Conservation (phyloP, 371 early-diverging fungal species). For the Mortierella sp. region DNA sequence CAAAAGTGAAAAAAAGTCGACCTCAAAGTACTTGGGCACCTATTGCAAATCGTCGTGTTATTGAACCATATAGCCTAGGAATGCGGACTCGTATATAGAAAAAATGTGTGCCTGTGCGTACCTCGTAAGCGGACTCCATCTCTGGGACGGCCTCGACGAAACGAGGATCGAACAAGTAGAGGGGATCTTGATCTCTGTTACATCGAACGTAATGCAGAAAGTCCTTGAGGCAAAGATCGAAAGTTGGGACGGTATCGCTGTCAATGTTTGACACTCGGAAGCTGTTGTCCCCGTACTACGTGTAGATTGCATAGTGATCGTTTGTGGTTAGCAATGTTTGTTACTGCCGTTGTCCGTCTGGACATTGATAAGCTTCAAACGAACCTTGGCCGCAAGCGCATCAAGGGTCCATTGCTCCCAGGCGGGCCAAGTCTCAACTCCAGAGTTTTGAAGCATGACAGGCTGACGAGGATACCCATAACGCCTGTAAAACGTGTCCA, state of each 20-base stretch:
- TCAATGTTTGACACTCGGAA: conserved; percentile 52
- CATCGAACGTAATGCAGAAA: conserved; percentile 41
- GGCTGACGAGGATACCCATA: conserved; percentile 48
- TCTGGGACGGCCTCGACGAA: conserved; percentile 46
- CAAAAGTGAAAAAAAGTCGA: conserved; percentile 48
- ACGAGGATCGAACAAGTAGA: conserved; percentile 52
- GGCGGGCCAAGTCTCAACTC: conserved; percentile 53
- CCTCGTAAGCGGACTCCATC: conserved; percentile 44
- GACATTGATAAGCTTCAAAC: too few relatives aligned
- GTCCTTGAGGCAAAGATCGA: conserved; percentile 33
- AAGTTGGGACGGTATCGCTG: conserved; percentile 25
- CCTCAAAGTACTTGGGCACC: conserved; percentile 53
- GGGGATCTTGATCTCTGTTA: conserved; percentile 50
- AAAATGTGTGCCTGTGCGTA: neutral
- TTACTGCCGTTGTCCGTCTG: too few relatives aligned
- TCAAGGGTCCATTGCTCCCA: conserved; percentile 53
- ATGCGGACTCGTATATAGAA: too few relatives aligned
- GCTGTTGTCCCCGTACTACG: conserved; percentile 39
- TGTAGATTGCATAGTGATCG: neutral
- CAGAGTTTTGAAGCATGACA: conserved; percentile 50
- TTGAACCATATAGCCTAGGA: too few relatives aligned
- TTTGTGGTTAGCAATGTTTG: too few relatives aligned
- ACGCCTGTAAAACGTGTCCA: conserved; percentile 35
- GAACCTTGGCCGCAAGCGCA: conserved; percentile 30
- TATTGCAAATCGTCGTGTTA: neutral